These are phyloP conservation scores for Ganoderma multipileum DNA, from an alignment of 1,284 basidiomycete species.

Conservation along the genomic window DNA sequence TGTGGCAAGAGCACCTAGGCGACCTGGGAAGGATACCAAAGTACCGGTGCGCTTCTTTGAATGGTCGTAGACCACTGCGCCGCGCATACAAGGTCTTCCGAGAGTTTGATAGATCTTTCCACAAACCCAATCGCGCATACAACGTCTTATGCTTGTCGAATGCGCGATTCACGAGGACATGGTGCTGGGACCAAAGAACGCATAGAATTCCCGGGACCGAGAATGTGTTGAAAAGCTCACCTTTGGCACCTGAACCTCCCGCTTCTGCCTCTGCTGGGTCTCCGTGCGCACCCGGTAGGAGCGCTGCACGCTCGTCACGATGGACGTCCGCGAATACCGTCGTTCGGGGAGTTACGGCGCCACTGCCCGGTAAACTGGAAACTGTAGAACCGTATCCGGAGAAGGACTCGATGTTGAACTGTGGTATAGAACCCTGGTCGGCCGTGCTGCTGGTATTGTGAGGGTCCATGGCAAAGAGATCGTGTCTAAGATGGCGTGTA, in stretches of 20 bases:
- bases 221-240: neutral
- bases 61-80: neutral
- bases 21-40: neutral
- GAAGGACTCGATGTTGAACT: neutral
- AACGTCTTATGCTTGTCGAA: neutral
- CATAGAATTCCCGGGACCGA: neutral
- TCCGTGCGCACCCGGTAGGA: neutral
- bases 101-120: neutral
- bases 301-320: constrained; percentile 1
- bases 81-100: neutral
- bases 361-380: constrained; percentile 8
- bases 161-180: neutral
- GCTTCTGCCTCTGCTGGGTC: constrained; percentile 7
- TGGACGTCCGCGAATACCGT: neutral
- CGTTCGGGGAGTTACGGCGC: constrained; percentile 9
- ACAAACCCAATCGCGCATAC: neutral
- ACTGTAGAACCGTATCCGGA: constrained; percentile 2
- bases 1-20: neutral
- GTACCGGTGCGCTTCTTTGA: neutral
- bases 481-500: neutral
- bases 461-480: neutral
- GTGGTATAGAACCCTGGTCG: neutral
- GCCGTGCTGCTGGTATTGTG: neutral
- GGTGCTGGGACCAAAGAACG: neutral
- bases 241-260: neutral